Percentiles rank a stretch among this genome's conserved stretches.
phyloP scores from a whole-genome alignment of 2,329 filamentous ascomycete genomes.

The Colletotrichum coccodes region DNA sequence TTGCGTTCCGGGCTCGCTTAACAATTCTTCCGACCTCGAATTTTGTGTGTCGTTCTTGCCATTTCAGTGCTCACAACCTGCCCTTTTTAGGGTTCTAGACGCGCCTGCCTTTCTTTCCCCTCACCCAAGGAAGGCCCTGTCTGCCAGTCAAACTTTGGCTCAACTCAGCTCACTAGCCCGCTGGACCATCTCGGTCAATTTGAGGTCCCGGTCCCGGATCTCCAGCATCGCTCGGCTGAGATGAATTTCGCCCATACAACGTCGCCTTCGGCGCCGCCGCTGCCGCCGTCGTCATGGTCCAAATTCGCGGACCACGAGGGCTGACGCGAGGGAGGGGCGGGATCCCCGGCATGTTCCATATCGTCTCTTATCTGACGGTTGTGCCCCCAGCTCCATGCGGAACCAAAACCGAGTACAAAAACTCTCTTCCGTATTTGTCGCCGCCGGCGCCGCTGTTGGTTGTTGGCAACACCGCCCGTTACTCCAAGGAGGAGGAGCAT shows the following conservation, averaged over 20 bases:
- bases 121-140: not conserved
- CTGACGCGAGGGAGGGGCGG: conserved; percentile 21
- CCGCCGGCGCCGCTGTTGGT: not conserved
- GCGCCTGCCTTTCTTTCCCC: conserved; percentile 6
- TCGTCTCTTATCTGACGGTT: not conserved
- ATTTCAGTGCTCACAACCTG: not conserved
- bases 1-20: conserved; percentile 23
- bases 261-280: no score
- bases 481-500: not conserved
- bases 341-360: conserved; percentile 19
- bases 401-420: conserved; percentile 24
- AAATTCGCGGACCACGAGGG: not conserved
- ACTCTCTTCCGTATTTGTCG: conserved; percentile 11
- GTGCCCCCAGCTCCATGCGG: conserved; percentile 19
- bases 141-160: not conserved
- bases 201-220: conserved; percentile 17
- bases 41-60: conserved; percentile 26
- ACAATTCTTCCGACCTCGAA: conserved; percentile 23
- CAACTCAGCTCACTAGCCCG: not conserved
- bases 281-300: not conserved
- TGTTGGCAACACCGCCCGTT: not conserved
- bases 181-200: conserved; percentile 17
- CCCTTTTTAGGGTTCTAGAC: conserved; percentile 30
- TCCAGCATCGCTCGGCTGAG: not conserved
- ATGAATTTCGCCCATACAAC: not conserved